Percentiles rank a stretch among this genome's conserved stretches.
These are phyloP conservation scores for Beauveria sp. DNA, from an alignment of 2,329 filamentous ascomycete species.

Conservation along the genomic window DNA sequence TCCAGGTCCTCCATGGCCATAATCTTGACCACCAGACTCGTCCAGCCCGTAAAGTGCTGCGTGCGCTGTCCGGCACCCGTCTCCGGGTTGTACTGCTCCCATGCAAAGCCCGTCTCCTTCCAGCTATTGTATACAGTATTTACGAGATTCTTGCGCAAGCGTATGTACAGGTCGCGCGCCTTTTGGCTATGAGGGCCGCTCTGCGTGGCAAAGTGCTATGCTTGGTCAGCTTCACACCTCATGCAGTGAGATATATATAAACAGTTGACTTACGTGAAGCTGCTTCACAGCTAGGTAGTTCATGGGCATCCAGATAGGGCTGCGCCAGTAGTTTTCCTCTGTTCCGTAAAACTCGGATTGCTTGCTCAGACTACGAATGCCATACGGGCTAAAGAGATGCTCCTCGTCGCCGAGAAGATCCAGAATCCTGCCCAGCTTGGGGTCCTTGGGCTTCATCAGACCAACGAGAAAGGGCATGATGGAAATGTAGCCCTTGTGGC, in stretches of 20 bases:
- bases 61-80: conserved; percentile 90
- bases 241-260: neutral
- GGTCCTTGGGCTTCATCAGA: conserved; percentile 64
- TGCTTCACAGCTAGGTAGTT: conserved; percentile 82
- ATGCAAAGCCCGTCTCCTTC: conserved; percentile 89
- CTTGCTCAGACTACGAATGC: conserved; percentile 84
- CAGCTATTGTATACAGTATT: conserved; percentile 83
- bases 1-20: conserved; percentile 81
- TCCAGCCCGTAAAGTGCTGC: conserved; percentile 98
- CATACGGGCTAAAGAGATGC: conserved; percentile 83
- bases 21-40: conserved; percentile 94
- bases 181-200: conserved; percentile 60
- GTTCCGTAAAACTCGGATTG: conserved; percentile 78
- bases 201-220: conserved; percentile 55
- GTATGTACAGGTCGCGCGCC: conserved; percentile 66
- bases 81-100: conserved; percentile 97
- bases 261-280: conserved; percentile 57
- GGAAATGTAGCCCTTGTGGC: conserved; percentile 94
- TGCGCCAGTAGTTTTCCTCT: conserved; percentile 94
- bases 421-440: conserved; percentile 65
- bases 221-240: neutral
- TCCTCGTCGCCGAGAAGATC: conserved; percentile 73
- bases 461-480: conserved; percentile 89
- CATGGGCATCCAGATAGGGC: conserved; percentile 91
- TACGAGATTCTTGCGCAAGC: conserved; percentile 76